Conservation (phyloP, 2,329 filamentous ascomycete genomes). For the Penicillium frequentans region DNA sequence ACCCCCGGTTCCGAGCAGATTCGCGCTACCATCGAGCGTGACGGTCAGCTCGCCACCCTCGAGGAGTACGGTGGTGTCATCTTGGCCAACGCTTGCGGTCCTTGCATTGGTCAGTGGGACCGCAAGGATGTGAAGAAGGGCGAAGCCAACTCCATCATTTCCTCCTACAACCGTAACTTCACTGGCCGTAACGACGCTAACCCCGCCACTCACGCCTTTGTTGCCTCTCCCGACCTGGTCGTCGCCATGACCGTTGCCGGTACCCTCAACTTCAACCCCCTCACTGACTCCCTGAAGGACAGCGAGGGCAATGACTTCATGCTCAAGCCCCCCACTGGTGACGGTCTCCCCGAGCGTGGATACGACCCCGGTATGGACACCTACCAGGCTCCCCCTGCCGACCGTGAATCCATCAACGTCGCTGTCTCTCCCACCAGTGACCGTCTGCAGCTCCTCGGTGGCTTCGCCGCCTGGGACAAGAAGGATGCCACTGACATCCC, state of each 20-base stretch:
- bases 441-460: constrained; percentile 86
- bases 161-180: constrained; percentile 99
- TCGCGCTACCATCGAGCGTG: constrained; percentile 85
- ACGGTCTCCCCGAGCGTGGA: constrained; percentile 74
- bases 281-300: constrained; percentile 88
- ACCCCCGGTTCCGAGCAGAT: constrained; percentile 97
- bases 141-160: constrained; percentile 92
- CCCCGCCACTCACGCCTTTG: constrained; percentile 90
- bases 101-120: constrained; percentile 96
- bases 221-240: constrained; percentile 85
- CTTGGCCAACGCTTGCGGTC: constrained; percentile 91
- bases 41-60: constrained; percentile 83
- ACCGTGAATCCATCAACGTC: constrained; percentile 72
- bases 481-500: constrained; percentile 83
- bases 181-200: constrained; percentile 97
- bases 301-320: constrained; percentile 96
- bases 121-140: constrained; percentile 92
- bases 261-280: constrained; percentile 87
- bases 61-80: constrained; percentile 82
- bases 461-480: constrained; percentile 86
- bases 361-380: constrained; percentile 92
- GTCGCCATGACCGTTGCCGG: constrained; percentile 84
- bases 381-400: constrained; percentile 88
- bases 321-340: constrained; percentile 75
- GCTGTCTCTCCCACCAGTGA: constrained; percentile 85